These are phyloP conservation scores for Zymoseptoria crescenta DNA, from an alignment of 2,329 filamentous ascomycete species.

Conservation along the genomic window DNA sequence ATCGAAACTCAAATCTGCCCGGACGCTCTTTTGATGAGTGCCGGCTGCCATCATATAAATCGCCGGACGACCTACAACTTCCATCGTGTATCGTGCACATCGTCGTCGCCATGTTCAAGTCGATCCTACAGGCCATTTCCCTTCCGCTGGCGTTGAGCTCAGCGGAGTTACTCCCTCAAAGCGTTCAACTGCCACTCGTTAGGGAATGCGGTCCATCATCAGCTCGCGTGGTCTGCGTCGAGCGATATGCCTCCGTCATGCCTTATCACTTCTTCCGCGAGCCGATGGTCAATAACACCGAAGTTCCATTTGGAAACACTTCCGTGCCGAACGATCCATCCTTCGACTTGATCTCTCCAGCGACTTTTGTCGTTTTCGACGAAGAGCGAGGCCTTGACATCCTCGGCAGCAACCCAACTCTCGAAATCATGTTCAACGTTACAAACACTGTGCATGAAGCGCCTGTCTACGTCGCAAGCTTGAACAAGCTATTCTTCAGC, in stretches of 20 bases:
- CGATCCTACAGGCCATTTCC: neutral
- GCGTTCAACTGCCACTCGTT: neutral
- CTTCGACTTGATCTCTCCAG: constrained; percentile 20
- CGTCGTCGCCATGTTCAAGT: neutral
- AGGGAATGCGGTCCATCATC: neutral
- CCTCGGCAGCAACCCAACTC: constrained; percentile 27
- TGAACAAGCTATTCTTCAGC: constrained; percentile 35
- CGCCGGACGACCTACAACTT: neutral
- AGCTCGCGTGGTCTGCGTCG: constrained; percentile 11
- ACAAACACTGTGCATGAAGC: constrained; percentile 34
- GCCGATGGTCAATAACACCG: constrained; percentile 7
- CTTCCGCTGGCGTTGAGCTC: neutral
- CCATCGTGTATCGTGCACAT: neutral
- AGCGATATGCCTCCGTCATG: constrained; percentile 15
- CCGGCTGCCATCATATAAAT: neutral
- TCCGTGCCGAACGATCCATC: constrained; percentile 26
- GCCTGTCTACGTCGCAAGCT: constrained; percentile 35
- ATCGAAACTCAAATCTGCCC: neutral
- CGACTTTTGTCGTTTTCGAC: constrained; percentile 32
- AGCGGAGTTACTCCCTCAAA: neutral
- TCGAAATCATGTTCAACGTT: constrained; percentile 25
- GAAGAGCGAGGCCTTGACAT: constrained; percentile 26
- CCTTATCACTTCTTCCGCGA: constrained; percentile 12
- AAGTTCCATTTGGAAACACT: constrained; percentile 10
- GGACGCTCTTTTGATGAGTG: neutral